Conservation (phyloP, 129 eudicot species). For the Arctium lappa region DNA sequence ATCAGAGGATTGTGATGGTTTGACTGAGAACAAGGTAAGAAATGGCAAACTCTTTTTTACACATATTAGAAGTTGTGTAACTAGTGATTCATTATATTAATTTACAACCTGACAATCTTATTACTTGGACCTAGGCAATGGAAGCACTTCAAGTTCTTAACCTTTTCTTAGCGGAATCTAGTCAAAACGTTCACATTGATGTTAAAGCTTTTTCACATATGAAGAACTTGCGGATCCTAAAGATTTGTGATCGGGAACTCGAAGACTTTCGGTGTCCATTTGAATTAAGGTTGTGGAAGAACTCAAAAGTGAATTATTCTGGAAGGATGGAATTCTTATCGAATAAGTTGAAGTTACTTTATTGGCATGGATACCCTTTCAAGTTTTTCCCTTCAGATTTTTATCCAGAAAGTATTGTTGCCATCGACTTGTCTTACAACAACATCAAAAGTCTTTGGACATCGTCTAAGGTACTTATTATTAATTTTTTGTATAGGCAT, state of each 20-base stretch:
- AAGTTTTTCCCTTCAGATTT: not conserved
- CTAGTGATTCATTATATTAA: not conserved
- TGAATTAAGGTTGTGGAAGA: not conserved
- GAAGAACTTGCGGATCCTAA: no score
- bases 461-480: no score
- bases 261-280: no score
- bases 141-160: constrained; percentile 3
- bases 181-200: no score
- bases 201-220: no score
- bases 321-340: not conserved
- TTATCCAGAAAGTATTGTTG: no score
- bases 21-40: not conserved
- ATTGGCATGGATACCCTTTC: not conserved
- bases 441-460: no score
- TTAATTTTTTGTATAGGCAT: no score
- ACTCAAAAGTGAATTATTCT: not conserved
- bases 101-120: not conserved
- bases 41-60: not conserved
- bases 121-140: no score
- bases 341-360: not conserved
- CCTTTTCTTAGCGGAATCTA: not conserved
- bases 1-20: constrained; percentile 12
- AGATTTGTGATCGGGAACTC: no score
- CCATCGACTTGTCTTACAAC: no score
- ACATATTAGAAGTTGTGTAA: no score